Base-by-base conservation (phyloP, 352 stramenopile genomes). In the Phytophthora quininea region DNA sequence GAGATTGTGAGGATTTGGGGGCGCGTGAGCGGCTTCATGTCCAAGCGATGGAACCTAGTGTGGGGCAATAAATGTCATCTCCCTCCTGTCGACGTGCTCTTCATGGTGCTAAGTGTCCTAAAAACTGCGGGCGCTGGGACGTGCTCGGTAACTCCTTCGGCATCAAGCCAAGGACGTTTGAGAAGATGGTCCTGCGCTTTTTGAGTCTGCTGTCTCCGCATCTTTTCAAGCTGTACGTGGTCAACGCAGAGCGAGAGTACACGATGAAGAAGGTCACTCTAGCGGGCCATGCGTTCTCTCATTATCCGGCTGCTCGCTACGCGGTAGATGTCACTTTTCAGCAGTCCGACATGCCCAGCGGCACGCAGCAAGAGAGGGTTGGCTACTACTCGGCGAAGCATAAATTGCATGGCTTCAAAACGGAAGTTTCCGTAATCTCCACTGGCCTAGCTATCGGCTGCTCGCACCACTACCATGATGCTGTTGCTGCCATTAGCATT, bases 241-340 rank as follows among this genome's bases (percentile, higher is more conserved):
- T 40, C 10, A 40, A 40, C 10, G 35, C 35, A 11, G 35, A 40
- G 35, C 35, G 31, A 53, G 9, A n/a, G 51, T 48, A 33, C 19
- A 19, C 51, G 15, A 61, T 61, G 43, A 52, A 45, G n/a, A 61
- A 52, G 30, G 12, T 53, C 7, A 46, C 48, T 14, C n/a, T 53
- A 2, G 15, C 33, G 15, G 58, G 57, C 2, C 32, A 64, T 10
- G 14, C 38, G 1, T 75, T 71, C 19, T 6, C 1, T 0, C 52
- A 64, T 45, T 52, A 56, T 27, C 51, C 62, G 9, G 46, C 6
- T 1, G 57, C 43, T 14, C 61, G 51, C 10, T 75, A 71, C n/a
- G 67, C 67, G 1, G 59, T 55, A 1, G 56, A 62, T 40, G 61
- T 64, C 2, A 71, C 52, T 4, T 75, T 71, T 24, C 61, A 71